phyloP scores from a whole-genome alignment of 441 rosid genomes.

The Brassica hybrid region DNA sequence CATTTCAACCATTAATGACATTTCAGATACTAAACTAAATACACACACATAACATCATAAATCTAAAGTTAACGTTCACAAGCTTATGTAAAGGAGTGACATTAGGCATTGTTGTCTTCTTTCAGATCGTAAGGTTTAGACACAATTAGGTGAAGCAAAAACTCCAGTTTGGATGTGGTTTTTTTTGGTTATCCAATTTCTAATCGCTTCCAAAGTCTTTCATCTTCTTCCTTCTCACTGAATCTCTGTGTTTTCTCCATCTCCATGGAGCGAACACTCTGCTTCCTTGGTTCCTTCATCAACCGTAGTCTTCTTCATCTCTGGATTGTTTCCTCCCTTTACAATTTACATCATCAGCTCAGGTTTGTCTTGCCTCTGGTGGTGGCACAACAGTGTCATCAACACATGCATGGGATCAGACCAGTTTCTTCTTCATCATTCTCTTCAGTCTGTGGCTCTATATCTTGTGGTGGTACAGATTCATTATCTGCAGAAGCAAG shows the following conservation, averaged over 20 bases:
- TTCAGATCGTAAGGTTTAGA: too few relatives aligned
- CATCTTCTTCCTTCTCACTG: too few relatives aligned
- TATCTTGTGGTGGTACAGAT: background rate
- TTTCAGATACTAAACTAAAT: too few relatives aligned
- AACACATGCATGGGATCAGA: background rate
- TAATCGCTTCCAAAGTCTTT: background rate
- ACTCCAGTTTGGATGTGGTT: background rate
- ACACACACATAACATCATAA: too few relatives aligned
- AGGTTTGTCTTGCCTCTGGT: background rate
- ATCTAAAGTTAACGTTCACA: too few relatives aligned
- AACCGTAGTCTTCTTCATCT: background rate
- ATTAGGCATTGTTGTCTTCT: too few relatives aligned
- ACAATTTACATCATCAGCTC: background rate
- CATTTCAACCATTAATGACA: too few relatives aligned
- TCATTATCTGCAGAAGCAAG: slow-evolving; percentile 13
- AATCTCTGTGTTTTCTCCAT: too few relatives aligned
- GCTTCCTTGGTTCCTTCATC: background rate
- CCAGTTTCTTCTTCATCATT: background rate
- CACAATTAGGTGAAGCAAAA: background rate
- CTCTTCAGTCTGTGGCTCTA: too few relatives aligned
- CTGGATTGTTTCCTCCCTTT: too few relatives aligned
- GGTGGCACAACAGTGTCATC: background rate
- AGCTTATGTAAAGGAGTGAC: too few relatives aligned
- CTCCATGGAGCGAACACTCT: background rate
- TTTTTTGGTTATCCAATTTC: background rate